Base-by-base conservation (phyloP, 2,329 filamentous ascomycete genomes). In the Fusarium foetens region DNA sequence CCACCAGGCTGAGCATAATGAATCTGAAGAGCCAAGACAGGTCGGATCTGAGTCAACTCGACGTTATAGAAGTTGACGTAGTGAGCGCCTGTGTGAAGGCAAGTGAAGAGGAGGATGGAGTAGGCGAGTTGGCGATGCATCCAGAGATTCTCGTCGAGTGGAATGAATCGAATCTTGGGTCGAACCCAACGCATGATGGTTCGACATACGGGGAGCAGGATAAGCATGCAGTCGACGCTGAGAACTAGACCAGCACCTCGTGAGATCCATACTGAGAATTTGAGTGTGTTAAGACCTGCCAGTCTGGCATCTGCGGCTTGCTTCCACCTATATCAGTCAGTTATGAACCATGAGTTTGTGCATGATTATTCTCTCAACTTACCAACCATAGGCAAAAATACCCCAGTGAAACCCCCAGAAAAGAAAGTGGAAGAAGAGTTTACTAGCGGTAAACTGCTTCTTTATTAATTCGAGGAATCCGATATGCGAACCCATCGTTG, bases 61-160 rank as follows among this genome's bases (percentile, higher is more conserved):
- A 99, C 93, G 77, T 97, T 98, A 87, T 91, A 98, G 84, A 99
- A 99, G 85, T 99, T 99, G 86, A 98, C 94, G 78, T 99, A 99
- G 83, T 99, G 96, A 55, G 90, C 90, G 19, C 87, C 79, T 2
- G 91, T 92, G 81, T 99, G 96, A 33, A 94, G 82, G 54, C 91
- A 87, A 33, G 92, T 93, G 82, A 95, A 99, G 61, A 97, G 79
- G 6, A 98, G 86, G 84, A 98, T 86, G 2, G 94, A 87, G 80
- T 99, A 99, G 23, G 96, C 95, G 46, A 97, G 89, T 82, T 99
- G 96, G 72, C 95, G 89, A 84, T 99, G 96, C 82, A 99, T 97
- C 94, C 94, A 99, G 74, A 95, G 88, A 66, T 94, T 97, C 84
- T 99, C 96, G 78, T 99, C 96, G n/a, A 99, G 87, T 9, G 96